A percentile compares a stretch with the other conserved stretches of the same genome.
phyloP scores from a whole-genome alignment of 2,329 filamentous ascomycete species.

The Ophiostoma pallidulum region DNA sequence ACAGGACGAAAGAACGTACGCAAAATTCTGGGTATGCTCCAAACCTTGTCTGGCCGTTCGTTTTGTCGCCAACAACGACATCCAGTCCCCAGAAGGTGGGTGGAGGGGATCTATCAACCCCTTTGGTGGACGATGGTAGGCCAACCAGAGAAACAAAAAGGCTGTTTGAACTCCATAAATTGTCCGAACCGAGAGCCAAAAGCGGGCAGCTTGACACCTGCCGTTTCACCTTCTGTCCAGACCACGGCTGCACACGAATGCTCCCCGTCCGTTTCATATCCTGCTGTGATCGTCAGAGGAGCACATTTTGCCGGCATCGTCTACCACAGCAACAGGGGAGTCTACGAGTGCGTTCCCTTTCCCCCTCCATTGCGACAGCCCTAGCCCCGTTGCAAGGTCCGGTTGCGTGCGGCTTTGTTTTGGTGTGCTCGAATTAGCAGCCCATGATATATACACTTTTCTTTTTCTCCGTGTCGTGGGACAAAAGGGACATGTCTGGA shows the following conservation, averaged over 20 bases:
- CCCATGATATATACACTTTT: no score
- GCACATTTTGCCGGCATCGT: slow-evolving; percentile 10
- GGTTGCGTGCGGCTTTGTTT: no score
- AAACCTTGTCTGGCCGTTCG: not conserved
- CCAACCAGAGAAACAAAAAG: not conserved
- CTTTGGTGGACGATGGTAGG: not conserved
- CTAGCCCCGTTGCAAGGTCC: not conserved
- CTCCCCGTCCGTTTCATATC: slow-evolving; percentile 23
- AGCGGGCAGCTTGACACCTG: slow-evolving; percentile 15
- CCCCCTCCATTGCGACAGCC: not conserved
- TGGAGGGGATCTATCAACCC: not conserved
- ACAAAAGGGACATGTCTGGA: no score
- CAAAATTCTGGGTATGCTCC: not conserved
- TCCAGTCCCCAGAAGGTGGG: slow-evolving; percentile 5
- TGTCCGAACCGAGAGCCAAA: slow-evolving; percentile 3
- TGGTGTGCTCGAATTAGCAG: no score
- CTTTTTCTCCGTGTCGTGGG: no score
- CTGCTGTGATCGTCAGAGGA: slow-evolving; percentile 20
- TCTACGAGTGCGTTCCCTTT: not conserved
- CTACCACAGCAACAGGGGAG: slow-evolving; percentile 6
- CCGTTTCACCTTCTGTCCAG: slow-evolving; percentile 25
- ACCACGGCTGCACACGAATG: slow-evolving; percentile 16
- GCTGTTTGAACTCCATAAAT: not conserved
- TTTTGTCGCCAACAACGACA: not conserved
- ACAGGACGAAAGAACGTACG: not conserved